Base-by-base conservation (phyloP, 1,284 basidiomycete genomes). In the Sporisorium scitamineum region DNA sequence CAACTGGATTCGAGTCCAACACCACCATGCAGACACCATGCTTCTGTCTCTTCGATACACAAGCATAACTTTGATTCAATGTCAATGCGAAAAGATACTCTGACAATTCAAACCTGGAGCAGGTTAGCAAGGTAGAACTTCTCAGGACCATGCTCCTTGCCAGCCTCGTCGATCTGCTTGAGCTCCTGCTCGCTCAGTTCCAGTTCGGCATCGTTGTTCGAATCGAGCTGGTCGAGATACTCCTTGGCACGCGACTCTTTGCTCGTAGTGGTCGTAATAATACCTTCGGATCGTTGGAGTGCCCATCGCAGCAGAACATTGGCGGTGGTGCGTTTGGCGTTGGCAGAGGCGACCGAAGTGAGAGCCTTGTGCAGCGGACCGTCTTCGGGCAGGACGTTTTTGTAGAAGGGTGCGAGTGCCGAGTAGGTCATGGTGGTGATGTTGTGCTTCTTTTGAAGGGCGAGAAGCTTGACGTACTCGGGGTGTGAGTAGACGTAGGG, bases 381-480 rank as follows among this genome's bases (percentile, higher is more conserved):
- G 14, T 72, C 54, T 31, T 64, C 58, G 7, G 72, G 64, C n/a
- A 69, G 41, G 5, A 54, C 61, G 7, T 42, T 48, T 50, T 78
- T 72, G 61, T 71, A 66, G 34, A 80, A 70, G 16, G 78, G 78
- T 18, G 78, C 70, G 3, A 79, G 66, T 22, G 70, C 62, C 2
- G 67, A 58, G 62, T 79, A 79, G 37, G 74, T 79, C 70, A 77
- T 79, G 5, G 67, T 70, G 52, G 65, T 62, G n/a, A 79, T 79
- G 32, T 61, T 53, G 59, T 79, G 67, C 53, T 71, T 65, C 37
- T 70, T 74, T 27, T 77, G 74, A 16, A 78, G 50, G 0, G 59
- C 67, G 0, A 79, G 44, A 18, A 79, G 71, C 58, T 74, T 68
- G 18, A n/a, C 13, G 52, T 79, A 78, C 56, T 75, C 73, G 10